Percentiles rank a stretch among this genome's conserved stretches.
Conservation (phyloP, 208 protist species). For the Crithidia brevicula region DNA sequence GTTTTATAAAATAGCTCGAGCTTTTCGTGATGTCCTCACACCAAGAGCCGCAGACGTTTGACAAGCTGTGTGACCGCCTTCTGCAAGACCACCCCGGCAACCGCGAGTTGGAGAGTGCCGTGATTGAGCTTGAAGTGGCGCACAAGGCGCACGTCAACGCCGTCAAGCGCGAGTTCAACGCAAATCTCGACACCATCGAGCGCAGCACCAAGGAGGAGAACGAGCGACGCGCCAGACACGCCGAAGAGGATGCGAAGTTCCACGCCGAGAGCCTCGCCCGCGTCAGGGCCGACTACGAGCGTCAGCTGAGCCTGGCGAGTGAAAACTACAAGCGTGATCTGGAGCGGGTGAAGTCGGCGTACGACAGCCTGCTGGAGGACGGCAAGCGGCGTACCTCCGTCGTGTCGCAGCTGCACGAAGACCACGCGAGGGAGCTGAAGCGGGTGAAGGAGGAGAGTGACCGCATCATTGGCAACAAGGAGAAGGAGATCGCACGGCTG, state of each 20-base stretch:
- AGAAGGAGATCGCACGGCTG: constrained; percentile 54
- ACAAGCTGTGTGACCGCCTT: constrained; percentile 32
- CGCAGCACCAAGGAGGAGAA: constrained; percentile 20
- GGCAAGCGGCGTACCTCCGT: constrained; percentile 26
- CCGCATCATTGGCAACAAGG: constrained; percentile 40
- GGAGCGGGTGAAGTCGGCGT: constrained; percentile 32
- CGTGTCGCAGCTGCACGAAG: constrained; percentile 47
- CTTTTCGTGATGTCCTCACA: too few species aligned
- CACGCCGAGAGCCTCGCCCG: constrained; percentile 28
- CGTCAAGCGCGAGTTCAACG: constrained; percentile 43
- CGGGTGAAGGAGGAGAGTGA: constrained; percentile 53
- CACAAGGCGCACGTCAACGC: constrained; percentile 49
- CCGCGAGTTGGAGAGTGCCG: constrained; percentile 29
- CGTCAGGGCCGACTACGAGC: constrained; percentile 35
- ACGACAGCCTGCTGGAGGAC: constrained; percentile 35
- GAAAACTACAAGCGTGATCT: constrained; percentile 34
- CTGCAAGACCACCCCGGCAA: constrained; percentile 26
- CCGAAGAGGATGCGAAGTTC: constrained; percentile 25
- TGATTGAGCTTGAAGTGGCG: constrained; percentile 38
- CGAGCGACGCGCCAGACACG: constrained; percentile 20
- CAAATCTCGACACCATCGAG: constrained; percentile 31
- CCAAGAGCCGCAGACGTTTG: constrained; percentile 28
- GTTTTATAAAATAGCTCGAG: too few species aligned
- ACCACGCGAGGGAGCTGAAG: constrained; percentile 40
- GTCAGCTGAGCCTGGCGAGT: constrained; percentile 22